These are phyloP conservation scores for Dothideomycetes sp. DNA, from an alignment of 2,329 filamentous ascomycete species.

Conservation along the genomic window DNA sequence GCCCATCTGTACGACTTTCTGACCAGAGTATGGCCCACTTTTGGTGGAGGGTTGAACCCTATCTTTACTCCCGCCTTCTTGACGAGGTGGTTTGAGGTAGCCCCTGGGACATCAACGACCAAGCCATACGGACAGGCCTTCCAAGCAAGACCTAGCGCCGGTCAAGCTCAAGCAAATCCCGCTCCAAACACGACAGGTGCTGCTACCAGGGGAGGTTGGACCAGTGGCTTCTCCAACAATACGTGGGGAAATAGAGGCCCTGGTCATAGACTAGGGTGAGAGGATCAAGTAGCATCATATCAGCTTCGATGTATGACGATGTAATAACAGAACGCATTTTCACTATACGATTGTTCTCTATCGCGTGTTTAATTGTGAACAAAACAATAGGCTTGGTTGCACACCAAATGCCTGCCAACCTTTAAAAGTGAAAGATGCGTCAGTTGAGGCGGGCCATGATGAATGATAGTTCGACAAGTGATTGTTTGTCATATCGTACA, in stretches of 20 bases:
- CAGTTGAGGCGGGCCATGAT: too few species aligned
- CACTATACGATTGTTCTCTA: too few species aligned
- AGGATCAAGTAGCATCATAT: too few species aligned
- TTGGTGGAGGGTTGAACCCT: conserved; percentile 70
- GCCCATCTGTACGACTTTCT: conserved; percentile 89
- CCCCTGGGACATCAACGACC: conserved; percentile 30
- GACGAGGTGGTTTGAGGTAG: conserved; percentile 49
- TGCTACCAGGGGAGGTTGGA: conserved; percentile 20
- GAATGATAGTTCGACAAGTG: too few species aligned
- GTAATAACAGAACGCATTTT: too few species aligned
- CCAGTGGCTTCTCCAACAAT: conserved; percentile 16
- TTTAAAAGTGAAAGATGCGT: too few species aligned
- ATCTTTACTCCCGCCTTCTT: conserved; percentile 65
- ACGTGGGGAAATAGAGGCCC: conserved; percentile 51
- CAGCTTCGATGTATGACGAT: too few species aligned
- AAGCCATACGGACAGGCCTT: conserved; percentile 55
- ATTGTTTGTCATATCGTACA: too few species aligned
- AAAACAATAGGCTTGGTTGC: too few species aligned
- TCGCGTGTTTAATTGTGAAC: too few species aligned
- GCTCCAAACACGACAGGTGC: conserved; percentile 6
- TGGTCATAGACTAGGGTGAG: conserved; percentile 49
- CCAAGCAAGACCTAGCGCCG: conserved; percentile 29
- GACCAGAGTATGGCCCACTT: conserved; percentile 76
- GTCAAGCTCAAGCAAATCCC: conserved; percentile 25
- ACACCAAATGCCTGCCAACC: too few species aligned